Conservation (phyloP, 768 basidiomycete genomes). For the Cystobasidium onofrii region DNA sequence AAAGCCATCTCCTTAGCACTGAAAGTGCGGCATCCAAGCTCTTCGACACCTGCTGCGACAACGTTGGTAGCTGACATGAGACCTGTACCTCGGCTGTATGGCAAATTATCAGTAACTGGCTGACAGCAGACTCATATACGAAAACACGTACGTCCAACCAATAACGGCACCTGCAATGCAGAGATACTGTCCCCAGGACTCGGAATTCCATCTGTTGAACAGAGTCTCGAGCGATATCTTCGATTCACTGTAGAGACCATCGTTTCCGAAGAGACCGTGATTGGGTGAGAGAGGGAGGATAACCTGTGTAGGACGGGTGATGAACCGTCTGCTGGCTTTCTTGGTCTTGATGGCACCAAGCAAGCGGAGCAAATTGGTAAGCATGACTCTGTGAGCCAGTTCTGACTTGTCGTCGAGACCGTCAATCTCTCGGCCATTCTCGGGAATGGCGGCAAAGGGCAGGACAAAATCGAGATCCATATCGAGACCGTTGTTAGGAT, state of each 20-base stretch:
- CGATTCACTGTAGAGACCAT: slow-evolving; percentile 94
- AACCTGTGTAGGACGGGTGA: slow-evolving; percentile 96
- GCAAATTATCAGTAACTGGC: slow-evolving; percentile 73
- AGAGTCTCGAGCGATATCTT: slow-evolving; percentile 96
- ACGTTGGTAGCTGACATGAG: slow-evolving; percentile 92
- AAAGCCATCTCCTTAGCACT: slow-evolving; percentile 99
- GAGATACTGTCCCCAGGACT: slow-evolving; percentile 98
- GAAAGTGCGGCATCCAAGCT: slow-evolving; percentile 90
- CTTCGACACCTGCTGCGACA: slow-evolving; percentile 86
- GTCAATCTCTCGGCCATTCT: slow-evolving; percentile 98
- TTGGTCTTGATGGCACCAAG: slow-evolving; percentile 96
- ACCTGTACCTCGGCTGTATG: slow-evolving; percentile 70
- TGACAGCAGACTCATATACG: too few relatives aligned
- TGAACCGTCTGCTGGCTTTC: slow-evolving; percentile 92
- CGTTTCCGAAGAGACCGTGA: slow-evolving; percentile 94
- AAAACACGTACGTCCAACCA: slow-evolving; percentile 50
- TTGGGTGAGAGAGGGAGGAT: slow-evolving; percentile 96
- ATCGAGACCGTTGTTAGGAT: slow-evolving; percentile 53
- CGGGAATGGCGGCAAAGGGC: slow-evolving; percentile 95
- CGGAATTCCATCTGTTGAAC: slow-evolving; percentile 95
- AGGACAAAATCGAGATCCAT: slow-evolving; percentile 98
- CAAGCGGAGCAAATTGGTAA: slow-evolving; percentile 90
- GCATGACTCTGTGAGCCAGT: slow-evolving; percentile 96
- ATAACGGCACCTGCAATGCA: slow-evolving; percentile 97
- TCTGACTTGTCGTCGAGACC: slow-evolving; percentile 94